These are phyloP conservation scores for Panellus pusillus DNA, from an alignment of 768 basidiomycete species.

Conservation along the genomic window DNA sequence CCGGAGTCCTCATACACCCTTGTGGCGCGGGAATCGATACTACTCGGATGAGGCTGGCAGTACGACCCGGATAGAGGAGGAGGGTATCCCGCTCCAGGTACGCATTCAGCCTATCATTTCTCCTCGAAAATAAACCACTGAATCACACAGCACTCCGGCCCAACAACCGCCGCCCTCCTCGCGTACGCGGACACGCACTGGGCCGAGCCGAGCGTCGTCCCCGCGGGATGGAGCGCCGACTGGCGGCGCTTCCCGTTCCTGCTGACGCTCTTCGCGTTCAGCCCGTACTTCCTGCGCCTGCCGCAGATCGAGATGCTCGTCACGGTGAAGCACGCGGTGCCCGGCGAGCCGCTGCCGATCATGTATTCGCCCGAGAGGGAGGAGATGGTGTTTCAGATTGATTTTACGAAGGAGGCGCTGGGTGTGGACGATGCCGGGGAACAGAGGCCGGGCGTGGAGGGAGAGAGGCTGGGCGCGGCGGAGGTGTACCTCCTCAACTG, in stretches of 20 bases:
- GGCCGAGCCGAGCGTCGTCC: slow-evolving; percentile 26
- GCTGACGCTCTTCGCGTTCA: slow-evolving; percentile 33
- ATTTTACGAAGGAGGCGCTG: not conserved
- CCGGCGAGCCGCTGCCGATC: slow-evolving; percentile 33
- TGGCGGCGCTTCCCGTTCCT: slow-evolving; percentile 32
- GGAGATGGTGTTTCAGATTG: slow-evolving; percentile 26
- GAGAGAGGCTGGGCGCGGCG: too few species aligned
- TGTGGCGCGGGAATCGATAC: not conserved
- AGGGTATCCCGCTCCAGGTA: not conserved
- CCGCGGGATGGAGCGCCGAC: slow-evolving; percentile 31
- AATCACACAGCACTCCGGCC: slow-evolving; percentile 13
- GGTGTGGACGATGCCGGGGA: not conserved
- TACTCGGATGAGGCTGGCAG: not conserved
- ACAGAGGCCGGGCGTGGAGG: too few species aligned
- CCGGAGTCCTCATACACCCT: too few species aligned
- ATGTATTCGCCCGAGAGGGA: slow-evolving; percentile 27
- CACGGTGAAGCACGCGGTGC: slow-evolving; percentile 31
- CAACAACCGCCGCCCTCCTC: slow-evolving; percentile 12
- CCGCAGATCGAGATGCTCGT: slow-evolving; percentile 38
- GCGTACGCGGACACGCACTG: slow-evolving; percentile 26
- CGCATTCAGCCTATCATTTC: too few species aligned
- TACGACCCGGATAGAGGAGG: not conserved
- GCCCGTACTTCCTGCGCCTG: slow-evolving; percentile 36
- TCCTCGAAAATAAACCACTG: too few species aligned
- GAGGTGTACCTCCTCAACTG: slow-evolving; percentile 15